Percentiles rank a stretch among this genome's conserved stretches.
Conservation (phyloP, 345 rosid species). For the Conringia planisiliqua region DNA sequence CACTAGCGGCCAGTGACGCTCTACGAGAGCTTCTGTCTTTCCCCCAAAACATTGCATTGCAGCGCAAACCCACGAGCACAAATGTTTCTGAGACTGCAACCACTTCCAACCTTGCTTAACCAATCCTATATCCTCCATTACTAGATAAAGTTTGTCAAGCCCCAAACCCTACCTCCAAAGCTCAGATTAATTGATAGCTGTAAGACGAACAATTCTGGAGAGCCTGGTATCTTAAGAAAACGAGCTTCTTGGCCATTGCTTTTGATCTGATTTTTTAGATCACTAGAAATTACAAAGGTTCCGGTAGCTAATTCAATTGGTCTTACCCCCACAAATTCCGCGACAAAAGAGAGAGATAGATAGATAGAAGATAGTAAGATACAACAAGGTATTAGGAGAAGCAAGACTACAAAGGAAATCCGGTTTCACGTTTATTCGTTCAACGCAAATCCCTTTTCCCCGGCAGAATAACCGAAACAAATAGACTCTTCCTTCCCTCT, state of each 20-base stretch:
- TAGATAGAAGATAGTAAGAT: too few relatives aligned
- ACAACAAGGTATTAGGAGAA: not conserved
- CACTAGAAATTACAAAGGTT: not conserved
- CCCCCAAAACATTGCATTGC: slow-evolving; percentile 46
- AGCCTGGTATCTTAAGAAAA: not conserved
- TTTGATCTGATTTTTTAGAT: not conserved
- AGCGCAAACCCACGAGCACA: slow-evolving; percentile 41
- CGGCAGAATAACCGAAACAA: slow-evolving; percentile 13
- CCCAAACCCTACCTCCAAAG: not conserved
- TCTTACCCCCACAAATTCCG: not conserved
- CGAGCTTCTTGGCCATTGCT: slow-evolving; percentile 16
- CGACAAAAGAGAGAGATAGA: too few relatives aligned
- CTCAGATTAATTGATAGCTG: not conserved
- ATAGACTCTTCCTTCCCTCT: not conserved
- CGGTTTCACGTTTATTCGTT: slow-evolving; percentile 38
- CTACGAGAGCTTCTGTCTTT: slow-evolving; percentile 46
- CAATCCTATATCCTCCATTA: slow-evolving; percentile 86
- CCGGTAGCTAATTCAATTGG: not conserved
- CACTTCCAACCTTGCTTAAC: slow-evolving; percentile 80
- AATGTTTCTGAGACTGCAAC: slow-evolving; percentile 65
- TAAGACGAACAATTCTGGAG: not conserved
- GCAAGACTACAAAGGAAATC: slow-evolving; percentile 19
- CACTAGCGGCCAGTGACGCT: slow-evolving; percentile 86
- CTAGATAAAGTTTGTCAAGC: not conserved
- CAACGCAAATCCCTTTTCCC: slow-evolving; percentile 44